Conservation (phyloP, 352 stramenopile species). For the Globisporangium iwayamae region DNA sequence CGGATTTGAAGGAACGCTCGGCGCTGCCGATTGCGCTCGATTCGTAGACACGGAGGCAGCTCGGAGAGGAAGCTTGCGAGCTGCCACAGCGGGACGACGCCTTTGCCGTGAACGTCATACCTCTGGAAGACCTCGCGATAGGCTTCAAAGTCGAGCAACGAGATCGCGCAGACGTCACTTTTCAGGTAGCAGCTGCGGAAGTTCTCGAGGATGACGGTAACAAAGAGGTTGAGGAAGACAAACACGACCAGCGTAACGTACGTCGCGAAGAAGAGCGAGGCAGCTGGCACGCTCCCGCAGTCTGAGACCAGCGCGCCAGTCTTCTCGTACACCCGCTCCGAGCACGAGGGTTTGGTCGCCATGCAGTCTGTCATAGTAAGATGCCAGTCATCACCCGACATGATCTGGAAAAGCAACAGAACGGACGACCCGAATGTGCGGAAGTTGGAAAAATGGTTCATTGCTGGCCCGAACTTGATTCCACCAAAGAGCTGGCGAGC, state of each 20-base stretch:
- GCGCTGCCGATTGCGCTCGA: constrained; percentile 40
- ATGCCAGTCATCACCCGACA: constrained; percentile 81
- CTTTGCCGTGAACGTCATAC: constrained; percentile 51
- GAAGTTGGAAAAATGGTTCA: constrained; percentile 77
- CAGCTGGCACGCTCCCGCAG: constrained; percentile 42
- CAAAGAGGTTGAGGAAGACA: constrained; percentile 82
- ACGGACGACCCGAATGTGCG: constrained; percentile 57
- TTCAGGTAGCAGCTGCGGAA: constrained; percentile 80
- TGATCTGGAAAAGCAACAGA: constrained; percentile 76
- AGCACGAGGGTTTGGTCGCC: constrained; percentile 48
- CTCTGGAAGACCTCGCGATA: constrained; percentile 69
- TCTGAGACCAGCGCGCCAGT: constrained; percentile 50
- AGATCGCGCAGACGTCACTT: constrained; percentile 68
- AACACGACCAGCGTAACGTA: constrained; percentile 80
- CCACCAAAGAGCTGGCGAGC: constrained; percentile 72
- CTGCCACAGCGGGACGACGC: constrained; percentile 67
- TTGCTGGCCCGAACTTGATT: constrained; percentile 45
- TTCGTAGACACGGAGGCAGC: constrained; percentile 44
- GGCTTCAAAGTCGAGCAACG: constrained; percentile 68
- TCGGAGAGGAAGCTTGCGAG: constrained; percentile 53
- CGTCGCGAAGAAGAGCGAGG: constrained; percentile 62
- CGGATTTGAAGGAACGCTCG: constrained; percentile 65
- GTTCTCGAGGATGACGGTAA: constrained; percentile 81
- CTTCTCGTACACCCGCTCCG: constrained; percentile 30
- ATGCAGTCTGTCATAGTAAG: constrained; percentile 83